These are phyloP conservation scores for Dispira parvispora DNA, from an alignment of 192 early-diverging fungal genomes.

Conservation along the genomic window DNA sequence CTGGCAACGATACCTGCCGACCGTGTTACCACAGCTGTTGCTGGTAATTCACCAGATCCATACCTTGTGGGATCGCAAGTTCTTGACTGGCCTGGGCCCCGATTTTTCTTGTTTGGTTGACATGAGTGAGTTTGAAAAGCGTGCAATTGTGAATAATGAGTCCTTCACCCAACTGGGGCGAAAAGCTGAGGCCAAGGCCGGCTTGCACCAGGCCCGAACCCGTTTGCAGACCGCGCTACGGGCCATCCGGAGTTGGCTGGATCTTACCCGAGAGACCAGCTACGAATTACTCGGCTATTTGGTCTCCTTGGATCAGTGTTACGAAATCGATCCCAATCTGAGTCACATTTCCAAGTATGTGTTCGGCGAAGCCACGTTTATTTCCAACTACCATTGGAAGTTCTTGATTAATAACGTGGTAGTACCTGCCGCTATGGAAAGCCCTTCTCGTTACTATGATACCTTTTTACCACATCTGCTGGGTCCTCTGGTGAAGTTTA, in stretches of 20 bases:
- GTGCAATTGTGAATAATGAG: not conserved
- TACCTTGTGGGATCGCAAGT: not conserved
- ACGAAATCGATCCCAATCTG: not conserved
- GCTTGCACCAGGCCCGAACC: not conserved
- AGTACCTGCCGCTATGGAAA: not conserved
- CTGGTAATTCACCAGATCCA: not conserved
- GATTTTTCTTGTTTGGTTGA: not conserved
- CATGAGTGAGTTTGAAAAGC: slow-evolving; percentile 4
- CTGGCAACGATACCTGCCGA: not conserved
- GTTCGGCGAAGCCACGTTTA: not conserved
- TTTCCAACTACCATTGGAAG: slow-evolving; percentile 9
- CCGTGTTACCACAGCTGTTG: slow-evolving; percentile 4
- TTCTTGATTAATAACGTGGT: not conserved
- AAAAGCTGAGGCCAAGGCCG: slow-evolving; percentile 1
- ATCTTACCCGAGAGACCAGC: not conserved
- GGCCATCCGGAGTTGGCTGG: not conserved
- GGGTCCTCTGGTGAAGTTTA: not conserved
- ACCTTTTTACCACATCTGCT: not conserved
- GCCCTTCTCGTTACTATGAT: not conserved
- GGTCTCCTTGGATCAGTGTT: not conserved
- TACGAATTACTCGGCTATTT: slow-evolving; percentile 2
- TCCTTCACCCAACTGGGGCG: not conserved
- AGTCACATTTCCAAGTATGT: not conserved
- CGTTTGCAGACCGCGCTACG: not conserved
- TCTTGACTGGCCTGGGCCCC: not conserved